A percentile compares a stretch with the other conserved stretches of the same genome.
Conservation (phyloP, 306 rosid species). For the Cicer pinnatifidum region DNA sequence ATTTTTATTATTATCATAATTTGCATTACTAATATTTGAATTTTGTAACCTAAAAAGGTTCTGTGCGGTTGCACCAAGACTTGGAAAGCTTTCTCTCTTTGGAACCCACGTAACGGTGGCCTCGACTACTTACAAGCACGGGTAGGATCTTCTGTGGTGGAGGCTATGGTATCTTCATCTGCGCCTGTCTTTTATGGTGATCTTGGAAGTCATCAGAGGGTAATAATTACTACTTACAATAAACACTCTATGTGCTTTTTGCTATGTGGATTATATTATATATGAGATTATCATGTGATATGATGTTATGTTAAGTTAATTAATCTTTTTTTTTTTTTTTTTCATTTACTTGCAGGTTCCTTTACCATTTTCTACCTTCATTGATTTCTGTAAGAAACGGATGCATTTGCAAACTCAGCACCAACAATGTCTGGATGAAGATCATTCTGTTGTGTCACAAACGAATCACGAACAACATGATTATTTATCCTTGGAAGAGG, state of each 20-base stretch:
- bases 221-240: constrained; percentile 41
- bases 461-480: constrained; percentile 42
- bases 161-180: constrained; percentile 80
- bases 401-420: constrained; percentile 47
- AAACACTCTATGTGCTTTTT: constrained; percentile 24
- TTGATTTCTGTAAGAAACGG: constrained; percentile 67
- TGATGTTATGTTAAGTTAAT: not conserved
- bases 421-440: constrained; percentile 39
- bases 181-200: constrained; percentile 87
- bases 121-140: constrained; percentile 82
- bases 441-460: constrained; percentile 41
- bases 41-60: constrained; percentile 53
- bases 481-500: constrained; percentile 55
- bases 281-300: constrained; percentile 10
- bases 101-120: constrained; percentile 80
- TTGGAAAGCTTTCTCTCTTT: constrained; percentile 68
- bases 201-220: constrained; percentile 93
- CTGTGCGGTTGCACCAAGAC: constrained; percentile 61
- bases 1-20: not conserved
- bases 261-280: not conserved
- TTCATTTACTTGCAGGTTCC: constrained; percentile 63
- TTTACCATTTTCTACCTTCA: constrained; percentile 73
- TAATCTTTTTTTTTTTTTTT: not conserved
- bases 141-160: constrained; percentile 75
- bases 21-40: not conserved